A percentile compares a stretch with the other conserved stretches of the same genome.
Conservation (phyloP, 176 grass and related monocot genomes). For the Cenchrus americanus region DNA sequence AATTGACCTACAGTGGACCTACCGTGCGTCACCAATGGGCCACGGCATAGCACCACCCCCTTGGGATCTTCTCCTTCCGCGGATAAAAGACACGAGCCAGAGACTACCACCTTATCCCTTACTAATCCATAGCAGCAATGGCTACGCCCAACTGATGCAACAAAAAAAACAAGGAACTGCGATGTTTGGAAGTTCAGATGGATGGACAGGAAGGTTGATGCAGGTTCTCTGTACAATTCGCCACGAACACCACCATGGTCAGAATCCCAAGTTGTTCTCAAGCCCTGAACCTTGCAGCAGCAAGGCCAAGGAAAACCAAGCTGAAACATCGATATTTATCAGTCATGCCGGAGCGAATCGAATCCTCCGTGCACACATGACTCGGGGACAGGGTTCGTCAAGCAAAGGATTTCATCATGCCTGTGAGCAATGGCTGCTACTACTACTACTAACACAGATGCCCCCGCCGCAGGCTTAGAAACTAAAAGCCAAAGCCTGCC, state of each 20-base stretch:
- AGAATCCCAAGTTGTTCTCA: neutral
- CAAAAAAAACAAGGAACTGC: neutral
- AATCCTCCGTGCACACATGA: neutral
- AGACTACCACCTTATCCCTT: neutral
- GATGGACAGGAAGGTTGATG: neutral
- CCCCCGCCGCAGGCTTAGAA: constrained; percentile 41
- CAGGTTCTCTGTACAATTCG: neutral
- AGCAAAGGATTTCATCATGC: constrained; percentile 31
- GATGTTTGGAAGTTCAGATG: neutral
- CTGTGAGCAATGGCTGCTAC: neutral
- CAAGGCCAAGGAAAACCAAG: neutral
- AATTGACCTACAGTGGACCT: neutral
- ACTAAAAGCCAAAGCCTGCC: constrained; percentile 54
- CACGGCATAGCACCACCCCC: too few relatives aligned
- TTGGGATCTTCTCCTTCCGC: neutral
- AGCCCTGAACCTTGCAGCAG: neutral
- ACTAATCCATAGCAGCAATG: neutral
- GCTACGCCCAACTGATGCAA: neutral
- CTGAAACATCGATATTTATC: neutral
- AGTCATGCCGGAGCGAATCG: neutral
- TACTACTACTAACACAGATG: constrained; percentile 23
- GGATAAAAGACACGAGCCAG: neutral
- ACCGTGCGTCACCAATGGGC: neutral
- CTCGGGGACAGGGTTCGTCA: neutral
- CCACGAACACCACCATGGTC: neutral